These are phyloP conservation scores for Starmera amethionina DNA, from an alignment of 805 yeast species.

Conservation along the genomic window DNA sequence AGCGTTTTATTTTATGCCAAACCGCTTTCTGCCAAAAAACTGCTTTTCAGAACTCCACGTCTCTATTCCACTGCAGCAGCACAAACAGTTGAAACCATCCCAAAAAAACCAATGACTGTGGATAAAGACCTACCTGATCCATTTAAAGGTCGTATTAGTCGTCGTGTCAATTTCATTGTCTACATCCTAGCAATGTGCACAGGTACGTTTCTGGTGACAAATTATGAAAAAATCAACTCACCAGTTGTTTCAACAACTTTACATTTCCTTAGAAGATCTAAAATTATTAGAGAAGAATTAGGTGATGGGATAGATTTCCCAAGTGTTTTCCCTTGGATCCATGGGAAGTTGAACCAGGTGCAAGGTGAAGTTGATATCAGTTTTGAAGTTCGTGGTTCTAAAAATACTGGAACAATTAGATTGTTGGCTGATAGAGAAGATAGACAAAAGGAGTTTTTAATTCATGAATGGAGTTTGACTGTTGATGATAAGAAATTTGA, in stretches of 20 bases:
- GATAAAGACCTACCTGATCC: slow-evolving; percentile 83
- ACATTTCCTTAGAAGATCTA: slow-evolving; percentile 74
- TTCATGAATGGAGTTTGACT: slow-evolving; percentile 53
- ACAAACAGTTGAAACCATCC: neutral
- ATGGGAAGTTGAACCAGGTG: slow-evolving; percentile 77
- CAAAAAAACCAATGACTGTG: slow-evolving; percentile 21
- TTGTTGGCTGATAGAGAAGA: slow-evolving; percentile 66
- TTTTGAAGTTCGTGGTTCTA: slow-evolving; percentile 63
- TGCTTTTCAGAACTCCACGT: neutral
- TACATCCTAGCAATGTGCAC: slow-evolving; percentile 46
- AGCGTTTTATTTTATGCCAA: too few relatives aligned
- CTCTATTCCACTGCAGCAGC: neutral
- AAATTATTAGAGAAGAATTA: slow-evolving; percentile 45
- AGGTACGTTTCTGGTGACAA: slow-evolving; percentile 61
- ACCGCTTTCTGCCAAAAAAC: too few relatives aligned
- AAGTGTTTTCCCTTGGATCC: slow-evolving; percentile 79
- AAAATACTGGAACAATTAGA: slow-evolving; percentile 42
- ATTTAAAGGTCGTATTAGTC: slow-evolving; percentile 39
- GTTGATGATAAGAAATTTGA: slow-evolving; percentile 37
- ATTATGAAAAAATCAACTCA: slow-evolving; percentile 86
- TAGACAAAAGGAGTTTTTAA: slow-evolving; percentile 44
- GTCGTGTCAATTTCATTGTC: slow-evolving; percentile 41
- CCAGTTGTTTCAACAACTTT: slow-evolving; percentile 84
- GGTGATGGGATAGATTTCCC: slow-evolving; percentile 73
- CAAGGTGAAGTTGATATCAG: slow-evolving; percentile 68